Percentiles rank a stretch among this genome's conserved stretches.
These are phyloP conservation scores for Pythium apleroticum DNA, from an alignment of 352 stramenopile genomes.

Conservation along the genomic window DNA sequence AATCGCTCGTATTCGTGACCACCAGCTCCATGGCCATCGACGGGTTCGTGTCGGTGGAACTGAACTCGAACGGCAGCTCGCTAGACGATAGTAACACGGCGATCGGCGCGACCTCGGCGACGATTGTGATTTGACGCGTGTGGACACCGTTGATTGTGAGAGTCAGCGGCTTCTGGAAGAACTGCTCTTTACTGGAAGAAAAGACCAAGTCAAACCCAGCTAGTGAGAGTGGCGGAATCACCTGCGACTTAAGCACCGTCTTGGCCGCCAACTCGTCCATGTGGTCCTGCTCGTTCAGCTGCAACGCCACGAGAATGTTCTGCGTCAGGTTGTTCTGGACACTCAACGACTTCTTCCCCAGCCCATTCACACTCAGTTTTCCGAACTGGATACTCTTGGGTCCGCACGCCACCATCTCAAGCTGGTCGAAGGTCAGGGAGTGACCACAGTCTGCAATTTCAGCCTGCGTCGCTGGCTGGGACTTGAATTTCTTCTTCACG, in stretches of 20 bases:
- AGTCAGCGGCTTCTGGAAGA: constrained; percentile 82
- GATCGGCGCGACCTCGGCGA: constrained; percentile 90
- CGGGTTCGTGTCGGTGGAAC: constrained; percentile 43
- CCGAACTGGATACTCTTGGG: constrained; percentile 92
- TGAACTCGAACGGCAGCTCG: constrained; percentile 82
- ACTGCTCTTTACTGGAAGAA: constrained; percentile 64
- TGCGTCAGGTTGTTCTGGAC: constrained; percentile 89
- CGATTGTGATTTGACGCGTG: constrained; percentile 76
- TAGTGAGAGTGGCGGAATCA: constrained; percentile 73
- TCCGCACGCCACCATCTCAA: constrained; percentile 61
- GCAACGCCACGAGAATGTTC: constrained; percentile 76
- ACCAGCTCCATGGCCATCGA: constrained; percentile 60
- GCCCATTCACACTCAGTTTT: constrained; percentile 84
- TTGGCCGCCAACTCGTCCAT: constrained; percentile 61
- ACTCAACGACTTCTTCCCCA: constrained; percentile 74
- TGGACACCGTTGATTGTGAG: constrained; percentile 88
- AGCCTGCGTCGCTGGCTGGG: constrained; percentile 81
- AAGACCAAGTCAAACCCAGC: constrained; percentile 93
- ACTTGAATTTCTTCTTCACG: constrained; percentile 93
- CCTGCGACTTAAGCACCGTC: constrained; percentile 68
- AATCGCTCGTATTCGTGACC: constrained; percentile 91
- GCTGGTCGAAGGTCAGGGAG: constrained; percentile 70
- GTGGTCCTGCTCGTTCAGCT: constrained; percentile 37
- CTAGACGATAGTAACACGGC: constrained; percentile 60
- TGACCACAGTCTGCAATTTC: constrained; percentile 86